Base-by-base conservation (phyloP, 2,329 filamentous ascomycete species). In the Clonostachys chloroleuca region DNA sequence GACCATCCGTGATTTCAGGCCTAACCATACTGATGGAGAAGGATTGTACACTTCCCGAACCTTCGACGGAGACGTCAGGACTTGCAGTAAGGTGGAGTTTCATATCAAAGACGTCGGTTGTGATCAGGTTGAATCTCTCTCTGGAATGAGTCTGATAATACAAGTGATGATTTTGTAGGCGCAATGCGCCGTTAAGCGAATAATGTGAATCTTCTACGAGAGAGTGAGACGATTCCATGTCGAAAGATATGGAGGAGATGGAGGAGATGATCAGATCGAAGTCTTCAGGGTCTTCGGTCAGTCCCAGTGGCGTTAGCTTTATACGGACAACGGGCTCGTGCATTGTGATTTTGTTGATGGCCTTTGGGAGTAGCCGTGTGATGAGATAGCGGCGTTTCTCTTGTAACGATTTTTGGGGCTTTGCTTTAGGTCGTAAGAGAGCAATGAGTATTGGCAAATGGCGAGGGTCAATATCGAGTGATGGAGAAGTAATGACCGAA, bases 201-300 rank as follows among this genome's bases (percentile, higher is more conserved):
- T 99, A 99, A 60, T 96, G 88, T 5, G 91, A 71, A 34, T 95
- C 87, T 48, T 88, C 88, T 35, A 89, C 81, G 0, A 86, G 76
- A 4, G 90, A 94, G 67, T 99, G 94, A n/a, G 91, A 96, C 1
- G 94, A 96, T 60, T 99, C 94, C 43, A 95, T 78, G 58, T 99
- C 94, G 18, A 97, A 71, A 0, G 92, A 95, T 36, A 97, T 83
- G 0, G 92, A 96, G 0, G 95, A 97, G 12, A 96, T 89, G 3
- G 91, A 94, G 2, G 90, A 96, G 43, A 99, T 96, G 41, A 99
- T 87, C 33, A 99, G 77, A 60, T 99, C 94, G 55, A 94, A 97
- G 54, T 97, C 92, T 51, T 91, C 89, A 1, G 83, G 77, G 24
- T 84, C 80, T 39, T 76, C 70, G 3, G 71, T 72, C 47, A 78